These are phyloP conservation scores for Solanum medicagineum DNA, from an alignment of 257 asterid species.

Conservation along the genomic window DNA sequence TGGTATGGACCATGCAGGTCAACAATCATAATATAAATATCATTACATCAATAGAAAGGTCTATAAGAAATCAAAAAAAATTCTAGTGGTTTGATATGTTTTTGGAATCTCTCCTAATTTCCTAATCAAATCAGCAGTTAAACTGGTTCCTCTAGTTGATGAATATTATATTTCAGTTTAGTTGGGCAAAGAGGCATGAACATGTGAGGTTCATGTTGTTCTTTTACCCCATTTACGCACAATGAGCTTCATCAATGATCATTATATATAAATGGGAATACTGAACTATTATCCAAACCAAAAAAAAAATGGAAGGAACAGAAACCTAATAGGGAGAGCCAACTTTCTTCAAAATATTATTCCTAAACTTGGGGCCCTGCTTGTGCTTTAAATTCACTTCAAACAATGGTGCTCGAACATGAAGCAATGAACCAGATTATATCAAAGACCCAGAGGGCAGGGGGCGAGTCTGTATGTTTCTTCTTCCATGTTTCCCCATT, in stretches of 20 bases:
- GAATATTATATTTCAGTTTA: background rate
- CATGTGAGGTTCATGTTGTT: background rate
- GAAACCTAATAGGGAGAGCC: background rate
- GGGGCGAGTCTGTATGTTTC: slow-evolving; percentile 40
- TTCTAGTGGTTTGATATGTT: background rate
- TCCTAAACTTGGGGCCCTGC: background rate
- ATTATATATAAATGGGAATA: background rate
- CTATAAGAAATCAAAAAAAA: background rate
- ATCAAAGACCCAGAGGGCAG: slow-evolving; percentile 39
- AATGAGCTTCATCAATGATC: background rate
- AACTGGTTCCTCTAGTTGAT: background rate
- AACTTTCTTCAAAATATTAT: background rate
- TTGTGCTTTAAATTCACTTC: background rate
- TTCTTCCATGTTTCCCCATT: background rate
- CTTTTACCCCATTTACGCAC: background rate
- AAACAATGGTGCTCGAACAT: background rate
- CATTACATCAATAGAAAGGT: background rate
- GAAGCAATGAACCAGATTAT: background rate
- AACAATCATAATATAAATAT: background rate
- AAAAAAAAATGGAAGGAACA: background rate
- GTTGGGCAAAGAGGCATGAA: background rate
- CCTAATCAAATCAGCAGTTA: background rate
- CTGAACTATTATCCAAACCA: background rate
- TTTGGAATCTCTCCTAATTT: background rate
- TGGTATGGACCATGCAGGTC: background rate